Percentiles rank a stretch among this genome's conserved stretches.
phyloP scores from a whole-genome alignment of 129 eudicot species.

The Centella asiatica region DNA sequence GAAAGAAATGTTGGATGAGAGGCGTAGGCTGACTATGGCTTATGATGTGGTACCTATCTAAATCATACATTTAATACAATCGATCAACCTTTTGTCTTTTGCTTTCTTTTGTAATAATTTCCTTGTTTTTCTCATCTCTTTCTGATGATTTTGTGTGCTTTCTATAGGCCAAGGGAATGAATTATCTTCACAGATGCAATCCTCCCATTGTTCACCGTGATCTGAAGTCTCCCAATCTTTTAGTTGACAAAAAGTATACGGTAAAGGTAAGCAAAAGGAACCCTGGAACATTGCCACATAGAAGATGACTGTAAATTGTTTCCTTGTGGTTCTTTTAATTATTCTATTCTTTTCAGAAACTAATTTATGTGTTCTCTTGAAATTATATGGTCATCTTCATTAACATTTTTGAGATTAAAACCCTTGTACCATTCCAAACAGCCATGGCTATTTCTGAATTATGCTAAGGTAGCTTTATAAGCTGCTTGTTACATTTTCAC shows the following conservation, averaged over 20 bases:
- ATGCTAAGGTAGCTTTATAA: not conserved
- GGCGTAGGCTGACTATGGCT: conserved; percentile 81
- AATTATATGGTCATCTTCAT: not conserved
- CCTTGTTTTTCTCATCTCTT: not conserved
- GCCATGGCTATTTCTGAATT: no score
- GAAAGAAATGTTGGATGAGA: conserved; percentile 65
- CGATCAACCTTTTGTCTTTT: not conserved
- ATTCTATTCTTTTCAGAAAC: not conserved
- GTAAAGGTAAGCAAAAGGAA: conserved; percentile 52
- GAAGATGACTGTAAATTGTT: not conserved
- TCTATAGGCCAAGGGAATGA: conserved; percentile 92
- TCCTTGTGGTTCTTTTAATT: not conserved
- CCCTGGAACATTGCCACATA: conserved; percentile 3
- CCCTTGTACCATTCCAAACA: no score
- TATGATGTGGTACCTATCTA: conserved; percentile 67
- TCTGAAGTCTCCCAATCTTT: conserved; percentile 90
- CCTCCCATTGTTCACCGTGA: conserved; percentile 96
- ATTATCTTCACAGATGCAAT: conserved; percentile 88
- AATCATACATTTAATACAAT: not conserved
- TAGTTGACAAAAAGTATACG: conserved; percentile 83
- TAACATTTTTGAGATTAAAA: no score
- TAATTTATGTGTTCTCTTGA: not conserved
- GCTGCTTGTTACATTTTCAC: not conserved
- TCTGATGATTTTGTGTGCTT: not conserved
- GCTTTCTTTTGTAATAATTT: not conserved